A percentile compares a stretch with the other conserved stretches of the same genome.
phyloP scores from a whole-genome alignment of 495 filamentous ascomycete genomes.

The Lasiosphaeris hirsuta region DNA sequence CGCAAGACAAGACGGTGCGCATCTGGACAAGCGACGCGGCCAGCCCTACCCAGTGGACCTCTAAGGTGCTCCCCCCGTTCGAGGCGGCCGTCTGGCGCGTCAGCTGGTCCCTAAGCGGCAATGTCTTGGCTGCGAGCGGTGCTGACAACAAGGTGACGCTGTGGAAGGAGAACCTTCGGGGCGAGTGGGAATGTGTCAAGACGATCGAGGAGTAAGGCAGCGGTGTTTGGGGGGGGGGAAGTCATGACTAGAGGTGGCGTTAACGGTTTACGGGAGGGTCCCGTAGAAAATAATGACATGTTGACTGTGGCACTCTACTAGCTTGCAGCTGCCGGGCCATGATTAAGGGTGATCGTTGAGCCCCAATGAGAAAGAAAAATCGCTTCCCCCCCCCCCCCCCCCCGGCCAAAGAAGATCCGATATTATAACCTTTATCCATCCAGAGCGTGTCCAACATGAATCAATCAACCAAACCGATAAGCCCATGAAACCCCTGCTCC shows the following conservation, averaged over 20 bases:
- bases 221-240: not conserved
- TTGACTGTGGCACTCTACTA: too few species aligned
- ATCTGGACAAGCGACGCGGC: constrained; percentile 84
- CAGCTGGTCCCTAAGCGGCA: constrained; percentile 96
- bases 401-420: too few species aligned
- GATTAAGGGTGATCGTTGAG: too few species aligned
- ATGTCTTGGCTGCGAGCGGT: constrained; percentile 88
- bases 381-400: too few species aligned
- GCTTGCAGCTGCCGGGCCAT: too few species aligned
- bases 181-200: constrained; percentile 92
- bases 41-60: constrained; percentile 65
- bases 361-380: too few species aligned
- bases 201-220: constrained; percentile 79
- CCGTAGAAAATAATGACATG: constrained; percentile 6
- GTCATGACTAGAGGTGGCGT: constrained; percentile 12
- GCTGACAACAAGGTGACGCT: constrained; percentile 95
- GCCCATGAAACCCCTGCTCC: too few species aligned
- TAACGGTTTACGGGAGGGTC: not conserved
- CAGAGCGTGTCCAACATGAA: too few species aligned
- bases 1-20: constrained; percentile 93
- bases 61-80: constrained; percentile 76
- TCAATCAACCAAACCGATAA: too few species aligned
- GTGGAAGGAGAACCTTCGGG: constrained; percentile 79
- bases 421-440: too few species aligned
- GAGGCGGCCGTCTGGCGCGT: constrained; percentile 91